Base-by-base conservation (phyloP, 1,284 basidiomycete genomes). In the Naganishia sp. region DNA sequence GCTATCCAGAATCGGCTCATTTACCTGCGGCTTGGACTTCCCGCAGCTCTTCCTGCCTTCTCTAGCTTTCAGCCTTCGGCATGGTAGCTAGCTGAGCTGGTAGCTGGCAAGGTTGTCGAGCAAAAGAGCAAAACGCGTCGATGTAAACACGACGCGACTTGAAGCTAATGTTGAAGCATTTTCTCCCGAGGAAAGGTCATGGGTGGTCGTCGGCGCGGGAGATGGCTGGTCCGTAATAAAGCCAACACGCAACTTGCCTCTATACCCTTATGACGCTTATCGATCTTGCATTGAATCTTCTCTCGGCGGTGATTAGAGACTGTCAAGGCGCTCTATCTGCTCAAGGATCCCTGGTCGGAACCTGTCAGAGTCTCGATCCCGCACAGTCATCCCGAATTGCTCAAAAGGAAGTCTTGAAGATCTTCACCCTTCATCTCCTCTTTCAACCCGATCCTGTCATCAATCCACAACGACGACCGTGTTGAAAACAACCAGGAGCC, bases 291-390 rank as follows among this genome's bases (percentile, higher is more conserved):
- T 9, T 21, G 15, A 23, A 21, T 57, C 32, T 60, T 51, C 50
- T 47, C 58, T 61, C 41, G 58, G 47, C 58, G 11, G 43, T 31
- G 23, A 21, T 39, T 23, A 9, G 43, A 51, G 35, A 39, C 35
- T 39, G 35, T 39, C 35, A 39, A 39, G 35, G 35, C 42, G 58
- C 15, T 47, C 45, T 47, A 61, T 47, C 57, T 60, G 43, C 57
- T 28, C 47, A 49, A 23, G 47, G 58, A 51, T 61, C 58, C 58
- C 58, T 61, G 58, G 58, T 51, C 42, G 58, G 58, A 61, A 61
- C 58, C 58, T 61, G 32, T 42, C 32, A 61, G 46, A 35, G 58
- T 61, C 58, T 61, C 47, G 47, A 23, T 51, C 41, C 47, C 28
- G 58, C 58, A 13, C 32, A 61, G 58, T 61, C 58, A 61, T 51